A percentile compares a stretch with the other conserved stretches of the same genome.
Evolutionary conservation across 345 rosid species (phyloP).

Genomic region (Nephelium lappaceum): DNA sequence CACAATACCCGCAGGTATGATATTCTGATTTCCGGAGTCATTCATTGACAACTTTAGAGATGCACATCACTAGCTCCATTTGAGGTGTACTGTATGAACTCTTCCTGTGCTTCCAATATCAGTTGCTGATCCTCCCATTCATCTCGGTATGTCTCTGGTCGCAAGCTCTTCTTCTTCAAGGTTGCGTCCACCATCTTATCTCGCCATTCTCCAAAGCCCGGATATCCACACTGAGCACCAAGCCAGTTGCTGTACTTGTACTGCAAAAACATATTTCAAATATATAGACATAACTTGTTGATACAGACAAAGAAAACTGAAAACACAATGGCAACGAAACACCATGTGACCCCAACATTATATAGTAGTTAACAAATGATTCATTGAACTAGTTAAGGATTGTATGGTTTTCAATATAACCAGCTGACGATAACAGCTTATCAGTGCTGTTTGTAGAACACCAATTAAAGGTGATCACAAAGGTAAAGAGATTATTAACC

Average conservation of each 20-base stretch:
- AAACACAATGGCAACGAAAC: not conserved
- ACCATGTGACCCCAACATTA: not conserved
- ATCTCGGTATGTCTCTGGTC: conserved; percentile 22
- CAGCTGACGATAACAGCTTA: not conserved
- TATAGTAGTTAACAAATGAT: not conserved
- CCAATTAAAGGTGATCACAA: no score
- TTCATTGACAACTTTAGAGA: not conserved
- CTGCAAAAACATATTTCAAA: conserved; percentile 18
- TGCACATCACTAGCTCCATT: not conserved
- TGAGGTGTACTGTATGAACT: conserved; percentile 18
- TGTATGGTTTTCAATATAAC: not conserved
- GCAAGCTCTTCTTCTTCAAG: not conserved
- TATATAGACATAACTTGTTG: not conserved
- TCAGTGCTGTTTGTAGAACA: not conserved
- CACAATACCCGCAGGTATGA: not conserved
- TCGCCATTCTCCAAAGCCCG: conserved; percentile 27
- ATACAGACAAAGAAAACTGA: not conserved
- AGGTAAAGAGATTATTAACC: not conserved
- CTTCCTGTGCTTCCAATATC: conserved; percentile 19
- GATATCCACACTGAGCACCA: conserved; percentile 18
- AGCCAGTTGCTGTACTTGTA: conserved; percentile 28
- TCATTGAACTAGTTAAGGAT: not conserved
- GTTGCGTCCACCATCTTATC: not conserved
- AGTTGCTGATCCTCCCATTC: conserved; percentile 20
- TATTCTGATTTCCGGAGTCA: not conserved